Evolutionary conservation across 768 basidiomycete species (phyloP).

Genomic region (Exidia glandulosa): DNA sequence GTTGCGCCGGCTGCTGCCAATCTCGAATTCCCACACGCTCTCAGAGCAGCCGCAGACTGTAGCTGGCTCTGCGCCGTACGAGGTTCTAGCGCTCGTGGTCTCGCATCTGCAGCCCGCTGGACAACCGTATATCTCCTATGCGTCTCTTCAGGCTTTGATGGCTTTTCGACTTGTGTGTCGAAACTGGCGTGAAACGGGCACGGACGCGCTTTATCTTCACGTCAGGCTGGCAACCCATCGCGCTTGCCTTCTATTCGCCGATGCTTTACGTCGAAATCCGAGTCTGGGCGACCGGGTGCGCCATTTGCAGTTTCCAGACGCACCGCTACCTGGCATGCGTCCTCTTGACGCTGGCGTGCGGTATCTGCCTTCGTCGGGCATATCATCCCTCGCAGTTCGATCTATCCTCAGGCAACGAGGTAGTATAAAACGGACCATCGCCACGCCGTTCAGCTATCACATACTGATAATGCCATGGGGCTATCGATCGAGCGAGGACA

Average conservation of each 20-base stretch:
- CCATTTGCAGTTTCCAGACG: background rate
- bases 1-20: too few species aligned
- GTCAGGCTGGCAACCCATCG: background rate
- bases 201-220: background rate
- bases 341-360: background rate
- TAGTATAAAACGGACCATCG: too few species aligned
- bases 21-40: too few species aligned
- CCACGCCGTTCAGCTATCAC: background rate
- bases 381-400: too few species aligned
- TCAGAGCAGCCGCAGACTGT: too few species aligned
- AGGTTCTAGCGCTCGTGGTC: too few species aligned
- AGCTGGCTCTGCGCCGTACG: too few species aligned
- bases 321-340: background rate
- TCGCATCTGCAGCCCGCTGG: too few species aligned
- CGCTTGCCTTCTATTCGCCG: background rate
- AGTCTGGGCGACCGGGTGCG: background rate
- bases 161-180: background rate
- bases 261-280: background rate
- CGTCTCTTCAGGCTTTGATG: background rate
- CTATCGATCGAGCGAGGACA: background rate
- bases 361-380: too few species aligned
- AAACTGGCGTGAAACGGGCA: background rate
- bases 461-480: background rate
- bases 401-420: too few species aligned
- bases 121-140: too few species aligned